Conservation (phyloP, 208 protist species). For the Endotrypanum monterogeii region DNA sequence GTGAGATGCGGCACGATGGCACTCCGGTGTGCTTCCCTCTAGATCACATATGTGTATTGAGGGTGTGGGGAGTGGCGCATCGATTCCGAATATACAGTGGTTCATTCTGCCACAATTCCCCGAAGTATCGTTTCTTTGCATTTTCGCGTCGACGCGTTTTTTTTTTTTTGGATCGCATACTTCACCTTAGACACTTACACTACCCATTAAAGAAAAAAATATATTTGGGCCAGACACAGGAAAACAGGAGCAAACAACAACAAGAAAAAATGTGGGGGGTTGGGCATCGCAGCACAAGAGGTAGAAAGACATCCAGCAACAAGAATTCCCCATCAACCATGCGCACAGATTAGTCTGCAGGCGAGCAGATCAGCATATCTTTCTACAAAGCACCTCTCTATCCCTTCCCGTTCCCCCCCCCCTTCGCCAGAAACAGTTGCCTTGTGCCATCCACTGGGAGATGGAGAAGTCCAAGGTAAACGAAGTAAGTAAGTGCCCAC, state of each 20-base stretch:
- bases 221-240: not conserved
- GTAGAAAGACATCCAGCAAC: not conserved
- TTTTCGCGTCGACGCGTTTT: not conserved
- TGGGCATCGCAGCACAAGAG: too few relatives aligned
- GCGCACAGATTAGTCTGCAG: not conserved
- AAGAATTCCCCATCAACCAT: not conserved
- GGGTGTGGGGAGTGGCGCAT: too few relatives aligned
- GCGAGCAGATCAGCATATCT: not conserved
- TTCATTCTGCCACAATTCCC: not conserved
- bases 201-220: not conserved
- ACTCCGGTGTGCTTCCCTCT: too few relatives aligned
- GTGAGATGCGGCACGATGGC: too few relatives aligned
- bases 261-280: not conserved
- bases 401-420: too few relatives aligned
- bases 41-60: too few relatives aligned
- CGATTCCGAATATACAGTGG: too few relatives aligned
- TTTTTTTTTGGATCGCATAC: slow-evolving; percentile 2
- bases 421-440: too few relatives aligned
- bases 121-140: not conserved
- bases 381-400: not conserved
- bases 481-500: not conserved
- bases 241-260: not conserved
- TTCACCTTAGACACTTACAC: slow-evolving; percentile 13
- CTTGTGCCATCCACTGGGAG: not conserved
- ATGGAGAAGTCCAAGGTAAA: not conserved